Evolutionary conservation across 2,329 filamentous ascomycete species (phyloP), one percentile per base, ranked within the genome.

Genomic region (Fusarium duplospermum): DNA sequence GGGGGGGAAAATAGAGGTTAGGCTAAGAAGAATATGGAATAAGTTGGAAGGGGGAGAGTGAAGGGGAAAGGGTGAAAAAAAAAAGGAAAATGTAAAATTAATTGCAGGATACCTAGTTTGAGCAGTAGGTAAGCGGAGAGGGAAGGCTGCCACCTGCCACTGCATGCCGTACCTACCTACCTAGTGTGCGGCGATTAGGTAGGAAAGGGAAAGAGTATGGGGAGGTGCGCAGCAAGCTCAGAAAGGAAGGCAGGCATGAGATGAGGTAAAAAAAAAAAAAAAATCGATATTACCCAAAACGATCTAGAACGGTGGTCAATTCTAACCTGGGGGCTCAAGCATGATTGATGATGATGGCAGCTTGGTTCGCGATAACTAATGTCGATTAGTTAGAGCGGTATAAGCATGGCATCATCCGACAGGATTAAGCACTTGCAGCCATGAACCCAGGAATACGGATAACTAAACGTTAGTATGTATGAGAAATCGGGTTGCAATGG

Each of bases 21-120:
- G 35, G 63, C 54, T 62, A 69, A 59, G 66, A 67, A 60, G 63
- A 61, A 70, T 67, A 60, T 62, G 61, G 54, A 62, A 45, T 29
- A 58, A 40, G 36, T 36, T 61, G 18, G 64, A 69, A 57, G 20
- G 31, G 52, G 54, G 22, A 57, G 52, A 31, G 29, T 20, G 31
- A 35, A 16, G 31, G 31, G 31, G 31, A 33, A 33, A 11, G 31
- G 31, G n/a, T n/a, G 31, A 14, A 33, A 36, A 57, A 57, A 36
- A 36, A 57, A 24, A 18, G 18, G 27, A 52, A 52, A 52, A 31
- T 31, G 18, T n/a, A 52, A 52, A 52, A 52, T 52, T 31, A 52
- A 52, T 52, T 52, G 27, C 47, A 52, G 47, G 47, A 52, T 52
- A 52, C 27, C 47, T 52, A 47, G 22, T 18, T n/a, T 10, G 31